Evolutionary conservation across 2,329 filamentous ascomycete species (phyloP).

Genomic region (Fonsecaea multimorphosa): DNA sequence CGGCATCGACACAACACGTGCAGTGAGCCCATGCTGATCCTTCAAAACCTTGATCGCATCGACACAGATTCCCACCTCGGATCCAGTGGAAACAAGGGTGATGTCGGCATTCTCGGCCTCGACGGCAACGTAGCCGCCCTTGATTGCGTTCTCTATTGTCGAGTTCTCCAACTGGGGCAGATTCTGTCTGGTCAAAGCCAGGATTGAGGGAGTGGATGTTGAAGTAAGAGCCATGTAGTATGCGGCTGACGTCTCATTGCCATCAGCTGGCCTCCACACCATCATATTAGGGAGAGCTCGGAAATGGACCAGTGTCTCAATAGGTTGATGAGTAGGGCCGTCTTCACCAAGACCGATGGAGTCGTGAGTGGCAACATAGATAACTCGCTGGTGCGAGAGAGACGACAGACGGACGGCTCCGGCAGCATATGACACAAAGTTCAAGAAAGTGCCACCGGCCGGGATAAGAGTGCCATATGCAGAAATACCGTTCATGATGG

Average conservation of each 20-base stretch:
- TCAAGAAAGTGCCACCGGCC: slow-evolving; percentile 95
- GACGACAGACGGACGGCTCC: slow-evolving; percentile 93
- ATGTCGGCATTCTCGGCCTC: slow-evolving; percentile 84
- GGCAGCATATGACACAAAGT: slow-evolving; percentile 98
- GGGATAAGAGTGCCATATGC: slow-evolving; percentile 96
- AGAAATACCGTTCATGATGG: slow-evolving; percentile 73
- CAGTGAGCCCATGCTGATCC: slow-evolving; percentile 84
- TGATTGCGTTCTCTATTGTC: slow-evolving; percentile 83
- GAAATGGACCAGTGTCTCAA: slow-evolving; percentile 98
- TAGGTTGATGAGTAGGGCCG: slow-evolving; percentile 97
- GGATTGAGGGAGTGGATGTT: slow-evolving; percentile 86
- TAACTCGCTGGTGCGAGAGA: slow-evolving; percentile 84
- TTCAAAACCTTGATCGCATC: slow-evolving; percentile 90
- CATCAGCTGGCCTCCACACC: slow-evolving; percentile 98
- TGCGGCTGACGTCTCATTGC: slow-evolving; percentile 96
- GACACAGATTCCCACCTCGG: slow-evolving; percentile 91
- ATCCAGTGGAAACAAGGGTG: slow-evolving; percentile 92
- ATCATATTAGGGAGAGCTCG: slow-evolving; percentile 98
- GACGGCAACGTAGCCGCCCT: slow-evolving; percentile 92
- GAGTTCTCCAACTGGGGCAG: slow-evolving; percentile 96
- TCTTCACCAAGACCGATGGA: slow-evolving; percentile 99
- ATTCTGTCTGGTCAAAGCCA: slow-evolving; percentile 97
- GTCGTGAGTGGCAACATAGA: slow-evolving; percentile 98
- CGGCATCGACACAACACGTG: slow-evolving; percentile 92
- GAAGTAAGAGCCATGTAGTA: slow-evolving; percentile 95